Conservation (phyloP, 202 grass and related monocot species). For the Digitaria exilis region DNA sequence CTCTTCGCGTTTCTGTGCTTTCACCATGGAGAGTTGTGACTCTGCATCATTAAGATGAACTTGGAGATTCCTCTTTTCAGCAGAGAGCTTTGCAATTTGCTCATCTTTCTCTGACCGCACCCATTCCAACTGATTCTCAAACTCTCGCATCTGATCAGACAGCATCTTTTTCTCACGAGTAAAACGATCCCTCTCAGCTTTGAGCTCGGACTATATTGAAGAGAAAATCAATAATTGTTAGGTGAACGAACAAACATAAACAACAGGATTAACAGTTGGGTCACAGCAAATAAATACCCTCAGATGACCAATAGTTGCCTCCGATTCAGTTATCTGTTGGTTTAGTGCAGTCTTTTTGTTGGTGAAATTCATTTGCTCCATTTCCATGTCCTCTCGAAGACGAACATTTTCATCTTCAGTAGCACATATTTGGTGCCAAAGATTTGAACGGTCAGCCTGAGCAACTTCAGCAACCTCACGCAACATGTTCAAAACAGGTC, state of each 20-base stretch:
- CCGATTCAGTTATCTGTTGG: conserved; percentile 52
- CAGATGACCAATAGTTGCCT: conserved; percentile 56
- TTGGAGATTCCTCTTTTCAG: conserved; percentile 73
- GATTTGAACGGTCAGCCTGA: conserved; percentile 78
- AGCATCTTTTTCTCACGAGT: conserved; percentile 69
- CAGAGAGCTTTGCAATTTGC: conserved; percentile 75
- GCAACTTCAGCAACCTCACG: conserved; percentile 84
- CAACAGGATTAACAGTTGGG: neutral
- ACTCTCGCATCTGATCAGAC: conserved; percentile 62
- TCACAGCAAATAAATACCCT: conserved; percentile 60
- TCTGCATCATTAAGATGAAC: conserved; percentile 82
- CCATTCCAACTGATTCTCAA: conserved; percentile 96
- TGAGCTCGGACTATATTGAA: conserved; percentile 72
- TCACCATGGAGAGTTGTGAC: conserved; percentile 75
- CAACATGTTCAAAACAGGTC: conserved; percentile 85
- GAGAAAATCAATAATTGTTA: conserved; percentile 46
- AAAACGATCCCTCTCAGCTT: conserved; percentile 73
- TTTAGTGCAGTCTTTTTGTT: conserved; percentile 62
- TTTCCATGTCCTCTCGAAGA: conserved; percentile 75
- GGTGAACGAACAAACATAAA: conserved; percentile 40
- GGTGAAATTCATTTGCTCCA: conserved; percentile 64
- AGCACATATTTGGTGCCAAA: conserved; percentile 89
- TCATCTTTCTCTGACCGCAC: conserved; percentile 92
- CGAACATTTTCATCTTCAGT: conserved; percentile 88
- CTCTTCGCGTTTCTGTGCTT: conserved; percentile 78